Base-by-base conservation (phyloP, 306 rosid species). In the Parietaria judaica region DNA sequence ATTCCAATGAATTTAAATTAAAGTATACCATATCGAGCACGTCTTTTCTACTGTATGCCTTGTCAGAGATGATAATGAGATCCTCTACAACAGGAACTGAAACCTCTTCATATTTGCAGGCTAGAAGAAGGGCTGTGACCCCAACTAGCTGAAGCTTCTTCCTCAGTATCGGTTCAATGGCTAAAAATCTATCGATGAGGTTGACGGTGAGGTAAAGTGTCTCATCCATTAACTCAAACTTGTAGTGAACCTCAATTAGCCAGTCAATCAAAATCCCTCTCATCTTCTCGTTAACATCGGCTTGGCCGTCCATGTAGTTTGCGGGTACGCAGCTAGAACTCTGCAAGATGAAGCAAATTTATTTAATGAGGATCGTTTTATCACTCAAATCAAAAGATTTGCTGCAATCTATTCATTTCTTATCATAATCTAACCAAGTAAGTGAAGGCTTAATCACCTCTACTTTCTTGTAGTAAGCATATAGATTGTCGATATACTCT, bases 241-340 rank as follows among this genome's bases (percentile, higher is more conserved):
- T 82, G 82, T 82, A 79, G 68, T 82, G 87, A 46, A 82, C 87
- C 87, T 82, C 87, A 49, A 82, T 71, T 23, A 82, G 80, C 87
- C 87, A 76, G 73, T 82, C 87, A 16, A 82, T 68, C 44, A 82
- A 78, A 71, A 82, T 76, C 2, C 78, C 84, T 75, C 87, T 82
- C 87, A 82, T 82, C 60, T 71, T 76, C 65, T 82, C 87, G 39
- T 76, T 82, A 31, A 82, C 74, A 68, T 82, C 84, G 11, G 82
- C 50, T 73, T 82, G 87, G 5, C 54, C 76, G 34, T 73, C 60
- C 78, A 82, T 79, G 64, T 82, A 82, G 65, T 65, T 48, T 35
- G 78, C 44, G 8, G 76, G 49, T 56, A 65, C 82, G 71, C 74
- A 70, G 51, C 76, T 59, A 56, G 73, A 68, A 58, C 36, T 69